Evolutionary conservation across 495 filamentous ascomycete genomes (phyloP), one percentile per base, ranked within the genome.

Genomic region (Trichoderma reesei): DNA sequence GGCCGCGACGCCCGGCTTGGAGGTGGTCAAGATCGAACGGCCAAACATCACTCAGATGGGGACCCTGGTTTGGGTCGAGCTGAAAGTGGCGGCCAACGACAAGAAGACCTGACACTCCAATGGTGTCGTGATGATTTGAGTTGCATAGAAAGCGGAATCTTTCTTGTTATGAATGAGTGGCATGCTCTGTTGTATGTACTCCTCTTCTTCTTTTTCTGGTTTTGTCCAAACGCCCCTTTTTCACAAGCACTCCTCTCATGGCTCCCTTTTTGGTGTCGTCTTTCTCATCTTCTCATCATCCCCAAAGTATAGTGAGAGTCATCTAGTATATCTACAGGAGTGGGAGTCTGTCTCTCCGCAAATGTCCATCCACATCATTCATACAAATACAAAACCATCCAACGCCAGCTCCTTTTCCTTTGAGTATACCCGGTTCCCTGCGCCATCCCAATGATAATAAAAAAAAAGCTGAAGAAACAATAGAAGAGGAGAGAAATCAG

Each of bases 1-100:
- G 34, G 44, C 65, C 63, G 64, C 81, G 67, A 84, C 92, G 66
- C 92, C 89, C 65, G 93, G 91, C 26, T 75, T 98, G 70, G 89
- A 92, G 77, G 78, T 98, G 56, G 79, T 89, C 31, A 76, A 76
- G 63, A 75, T 95, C 33, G 79, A 86, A 70, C 82, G 85, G 70
- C 84, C 85, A 66, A 74, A 85, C 39, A 84, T 79, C 72, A 64
- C 74, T 18, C 90, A 95, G 76, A 78, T 88, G 62, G 92, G 92
- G 38, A 96, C 92, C 1, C 71, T 74, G 46, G 61, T 78, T 26
- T 64, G 78, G 62, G 68, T 79, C 36, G 78, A 80, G 72, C 65
- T 81, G 67, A 73, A 69, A 64, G 73, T 81, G 4, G 72, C 64
- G 6, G 16, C 39, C 20, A 46, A 39, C 9, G 44, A 48, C 20